These are phyloP conservation scores for Allantophomopsis cytisporea DNA, from an alignment of 2,329 filamentous ascomycete genomes.

Conservation along the genomic window DNA sequence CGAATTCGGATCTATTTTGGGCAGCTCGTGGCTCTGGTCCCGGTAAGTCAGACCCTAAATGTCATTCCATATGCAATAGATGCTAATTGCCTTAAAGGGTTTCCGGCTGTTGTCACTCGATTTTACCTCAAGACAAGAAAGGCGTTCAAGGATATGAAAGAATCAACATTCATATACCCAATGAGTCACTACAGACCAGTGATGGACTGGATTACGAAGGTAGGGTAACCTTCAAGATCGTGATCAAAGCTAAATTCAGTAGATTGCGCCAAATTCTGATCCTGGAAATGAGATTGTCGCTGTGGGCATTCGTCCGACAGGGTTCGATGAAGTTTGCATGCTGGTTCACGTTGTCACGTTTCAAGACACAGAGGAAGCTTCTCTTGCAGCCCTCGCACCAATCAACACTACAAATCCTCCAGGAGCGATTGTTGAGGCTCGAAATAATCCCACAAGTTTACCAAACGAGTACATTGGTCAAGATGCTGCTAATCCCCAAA, in stretches of 20 bases:
- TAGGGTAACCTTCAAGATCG: conserved; percentile 9
- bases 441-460: conserved; percentile 26
- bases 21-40: conserved; percentile 13
- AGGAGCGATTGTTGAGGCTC: conserved; percentile 21
- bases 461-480: conserved; percentile 27
- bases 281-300: conserved; percentile 25
- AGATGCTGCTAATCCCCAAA: conserved; percentile 29
- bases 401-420: conserved; percentile 23
- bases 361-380: conserved; percentile 21
- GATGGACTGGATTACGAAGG: conserved; percentile 31
- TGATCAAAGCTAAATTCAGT: not conserved
- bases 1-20: conserved; percentile 35
- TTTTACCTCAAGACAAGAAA: conserved; percentile 29
- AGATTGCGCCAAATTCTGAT: conserved; percentile 19
- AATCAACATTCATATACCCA: conserved; percentile 28
- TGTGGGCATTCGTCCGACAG: conserved; percentile 18
- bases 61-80: not conserved
- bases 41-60: conserved; percentile 3
- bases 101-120: conserved; percentile 35
- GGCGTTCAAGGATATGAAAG: conserved; percentile 2
- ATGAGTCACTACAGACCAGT: conserved; percentile 28
- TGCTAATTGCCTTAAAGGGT: conserved; percentile 21
- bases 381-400: conserved; percentile 20
- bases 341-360: conserved; percentile 27
- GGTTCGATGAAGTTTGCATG: conserved; percentile 15